Evolutionary conservation across 768 basidiomycete genomes (phyloP).

Genomic region (Boletus rubroflammeus): DNA sequence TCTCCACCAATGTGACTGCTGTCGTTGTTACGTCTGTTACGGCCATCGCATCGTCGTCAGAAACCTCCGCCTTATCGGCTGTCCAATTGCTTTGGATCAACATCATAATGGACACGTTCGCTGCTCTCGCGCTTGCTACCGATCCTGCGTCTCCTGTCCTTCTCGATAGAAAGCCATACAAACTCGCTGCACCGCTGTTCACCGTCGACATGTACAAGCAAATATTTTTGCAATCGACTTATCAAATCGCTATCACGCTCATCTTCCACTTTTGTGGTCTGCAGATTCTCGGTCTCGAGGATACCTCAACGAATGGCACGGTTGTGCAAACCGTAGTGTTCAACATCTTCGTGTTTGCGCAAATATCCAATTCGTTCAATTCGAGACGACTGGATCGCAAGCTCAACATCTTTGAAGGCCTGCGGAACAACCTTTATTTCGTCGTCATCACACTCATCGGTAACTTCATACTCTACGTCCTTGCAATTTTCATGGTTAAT

Average conservation of each 20-base stretch:
- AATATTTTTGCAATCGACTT: conserved; percentile 85
- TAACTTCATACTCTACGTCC: conserved; percentile 33
- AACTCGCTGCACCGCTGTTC: conserved; percentile 85
- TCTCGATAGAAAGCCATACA: conserved; percentile 88
- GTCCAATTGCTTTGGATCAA: conserved; percentile 99
- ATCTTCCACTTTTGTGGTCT: conserved; percentile 85
- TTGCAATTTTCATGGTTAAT: conserved; percentile 4
- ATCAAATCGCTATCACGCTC: conserved; percentile 80
- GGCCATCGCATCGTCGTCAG: conserved; percentile 73
- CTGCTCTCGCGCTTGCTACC: conserved; percentile 94
- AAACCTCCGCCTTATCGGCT: conserved; percentile 85
- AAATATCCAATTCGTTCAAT: conserved; percentile 95
- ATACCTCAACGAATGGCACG: conserved; percentile 33
- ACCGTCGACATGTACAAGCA: conserved; percentile 95
- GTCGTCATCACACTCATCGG: conserved; percentile 81
- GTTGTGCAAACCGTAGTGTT: conserved; percentile 86
- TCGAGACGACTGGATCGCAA: conserved; percentile 81
- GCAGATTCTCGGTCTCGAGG: conserved; percentile 60
- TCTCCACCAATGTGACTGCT: conserved; percentile 92
- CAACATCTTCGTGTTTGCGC: conserved; percentile 97
- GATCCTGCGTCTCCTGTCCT: conserved; percentile 83
- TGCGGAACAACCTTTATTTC: conserved; percentile 79
- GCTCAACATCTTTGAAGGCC: conserved; percentile 86
- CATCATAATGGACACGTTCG: conserved; percentile 98
- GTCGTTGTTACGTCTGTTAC: conserved; percentile 92